These are phyloP conservation scores for Mucor mucedo DNA, from an alignment of 371 early-diverging fungal genomes.

Conservation along the genomic window DNA sequence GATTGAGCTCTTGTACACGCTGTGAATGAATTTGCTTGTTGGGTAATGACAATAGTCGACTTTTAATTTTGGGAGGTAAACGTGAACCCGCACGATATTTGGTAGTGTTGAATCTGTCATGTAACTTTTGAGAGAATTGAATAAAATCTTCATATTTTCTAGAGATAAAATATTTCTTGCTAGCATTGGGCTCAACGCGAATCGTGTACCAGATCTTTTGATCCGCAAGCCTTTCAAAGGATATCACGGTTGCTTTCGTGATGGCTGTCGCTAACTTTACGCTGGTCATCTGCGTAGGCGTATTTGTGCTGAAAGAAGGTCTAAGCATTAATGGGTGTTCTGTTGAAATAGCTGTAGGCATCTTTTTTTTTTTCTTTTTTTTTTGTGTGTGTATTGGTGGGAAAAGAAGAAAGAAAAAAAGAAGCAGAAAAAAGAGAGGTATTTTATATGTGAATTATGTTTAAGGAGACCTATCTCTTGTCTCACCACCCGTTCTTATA, in stretches of 20 bases:
- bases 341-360: constrained; percentile 16
- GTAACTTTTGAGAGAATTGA: constrained; percentile 31
- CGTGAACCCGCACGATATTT: constrained; percentile 9
- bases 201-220: constrained; percentile 31
- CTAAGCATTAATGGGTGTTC: constrained; percentile 2
- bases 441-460: constrained; percentile 8
- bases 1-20: constrained; percentile 31
- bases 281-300: not conserved
- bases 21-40: constrained; percentile 22
- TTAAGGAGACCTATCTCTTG: constrained; percentile 11
- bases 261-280: constrained; percentile 9
- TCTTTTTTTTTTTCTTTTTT: not conserved
- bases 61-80: constrained; percentile 27
- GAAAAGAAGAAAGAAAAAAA: not conserved
- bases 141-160: constrained; percentile 32
- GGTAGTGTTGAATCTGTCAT: constrained; percentile 22
- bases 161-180: constrained; percentile 13
- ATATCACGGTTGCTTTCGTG: constrained; percentile 18
- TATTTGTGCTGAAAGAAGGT: constrained; percentile 9
- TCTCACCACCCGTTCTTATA: not conserved
- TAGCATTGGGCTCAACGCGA: constrained; percentile 15
- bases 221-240: constrained; percentile 29
- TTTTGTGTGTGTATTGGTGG: not conserved
- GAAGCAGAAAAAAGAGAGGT: not conserved
- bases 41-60: constrained; percentile 10